Evolutionary conservation across 768 basidiomycete species (phyloP).

Genomic region (Omphalotus guepiniiformis): DNA sequence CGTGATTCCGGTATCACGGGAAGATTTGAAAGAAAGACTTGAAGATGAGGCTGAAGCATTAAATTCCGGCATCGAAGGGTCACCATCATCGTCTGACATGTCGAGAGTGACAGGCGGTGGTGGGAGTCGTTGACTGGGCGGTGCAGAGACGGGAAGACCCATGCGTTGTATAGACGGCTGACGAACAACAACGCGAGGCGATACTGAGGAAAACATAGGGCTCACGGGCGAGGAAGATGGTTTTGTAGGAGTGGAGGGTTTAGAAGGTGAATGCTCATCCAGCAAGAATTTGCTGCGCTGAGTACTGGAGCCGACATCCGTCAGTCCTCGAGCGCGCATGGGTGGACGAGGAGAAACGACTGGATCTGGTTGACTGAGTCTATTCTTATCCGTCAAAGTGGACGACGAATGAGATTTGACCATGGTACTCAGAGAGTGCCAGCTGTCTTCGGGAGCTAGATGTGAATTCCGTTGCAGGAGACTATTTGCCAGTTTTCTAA

Average conservation of each 20-base stretch:
- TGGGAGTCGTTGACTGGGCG: slow-evolving; percentile 46
- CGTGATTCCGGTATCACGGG: slow-evolving; percentile 22
- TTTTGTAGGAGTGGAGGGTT: slow-evolving; percentile 9
- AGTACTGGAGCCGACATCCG: slow-evolving; percentile 32
- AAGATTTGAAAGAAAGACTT: slow-evolving; percentile 41
- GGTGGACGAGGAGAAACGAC: slow-evolving; percentile 30
- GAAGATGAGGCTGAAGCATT: slow-evolving; percentile 28
- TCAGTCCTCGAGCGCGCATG: slow-evolving; percentile 46
- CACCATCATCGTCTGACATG: slow-evolving; percentile 5
- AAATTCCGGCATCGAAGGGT: slow-evolving; percentile 9
- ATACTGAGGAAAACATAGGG: slow-evolving; percentile 11
- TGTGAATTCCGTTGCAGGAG: slow-evolving; percentile 16
- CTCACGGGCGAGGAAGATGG: slow-evolving; percentile 15
- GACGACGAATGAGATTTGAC: slow-evolving; percentile 26
- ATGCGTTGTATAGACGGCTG: slow-evolving; percentile 40
- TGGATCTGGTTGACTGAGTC: slow-evolving; percentile 29
- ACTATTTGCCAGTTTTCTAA: slow-evolving; percentile 11
- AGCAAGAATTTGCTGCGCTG: slow-evolving; percentile 28
- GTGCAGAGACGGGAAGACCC: slow-evolving; percentile 41
- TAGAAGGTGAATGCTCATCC: slow-evolving; percentile 12
- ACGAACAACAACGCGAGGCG: slow-evolving; percentile 36
- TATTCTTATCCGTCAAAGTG: slow-evolving; percentile 28
- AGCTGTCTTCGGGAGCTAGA: slow-evolving; percentile 16
- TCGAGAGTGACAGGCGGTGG: slow-evolving; percentile 30
- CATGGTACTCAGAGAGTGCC: slow-evolving; percentile 14